Percentiles rank a stretch among this genome's conserved stretches.
Evolutionary conservation across 495 filamentous ascomycete genomes (phyloP).

Genomic region (Xylaria palmicola): DNA sequence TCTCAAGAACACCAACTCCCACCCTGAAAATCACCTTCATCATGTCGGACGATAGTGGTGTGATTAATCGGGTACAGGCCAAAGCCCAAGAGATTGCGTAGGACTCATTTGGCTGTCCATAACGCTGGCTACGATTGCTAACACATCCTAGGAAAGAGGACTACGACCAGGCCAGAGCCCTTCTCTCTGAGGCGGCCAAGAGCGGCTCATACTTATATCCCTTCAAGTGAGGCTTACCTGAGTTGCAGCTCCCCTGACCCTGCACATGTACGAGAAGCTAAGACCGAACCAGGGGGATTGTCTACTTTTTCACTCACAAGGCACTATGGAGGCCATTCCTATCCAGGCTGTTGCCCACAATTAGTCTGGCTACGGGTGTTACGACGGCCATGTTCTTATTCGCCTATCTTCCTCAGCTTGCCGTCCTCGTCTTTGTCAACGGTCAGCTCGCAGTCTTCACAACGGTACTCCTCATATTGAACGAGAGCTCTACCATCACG

Average conservation of each 20-base stretch:
- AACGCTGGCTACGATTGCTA: neutral
- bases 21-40: no score
- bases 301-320: slow-evolving; percentile 72
- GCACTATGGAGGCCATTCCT: slow-evolving; percentile 66
- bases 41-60: slow-evolving; percentile 21
- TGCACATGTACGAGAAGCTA: neutral
- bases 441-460: slow-evolving; percentile 81
- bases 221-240: slow-evolving; percentile 54
- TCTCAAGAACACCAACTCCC: no score
- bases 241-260: neutral
- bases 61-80: slow-evolving; percentile 33
- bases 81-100: slow-evolving; percentile 54
- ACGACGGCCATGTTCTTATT: slow-evolving; percentile 76
- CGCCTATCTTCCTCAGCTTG: slow-evolving; percentile 86
- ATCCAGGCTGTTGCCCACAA: slow-evolving; percentile 64
- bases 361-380: slow-evolving; percentile 65
- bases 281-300: slow-evolving; percentile 56
- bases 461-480: slow-evolving; percentile 73
- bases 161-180: slow-evolving; percentile 49
- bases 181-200: slow-evolving; percentile 61
- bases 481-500: slow-evolving; percentile 77
- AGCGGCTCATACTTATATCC: slow-evolving; percentile 86
- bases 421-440: slow-evolving; percentile 76
- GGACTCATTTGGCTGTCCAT: slow-evolving; percentile 16
- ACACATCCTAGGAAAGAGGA: slow-evolving; percentile 51